phyloP scores from a whole-genome alignment of 2,329 filamentous ascomycete genomes.

The Cadophora malorum region DNA sequence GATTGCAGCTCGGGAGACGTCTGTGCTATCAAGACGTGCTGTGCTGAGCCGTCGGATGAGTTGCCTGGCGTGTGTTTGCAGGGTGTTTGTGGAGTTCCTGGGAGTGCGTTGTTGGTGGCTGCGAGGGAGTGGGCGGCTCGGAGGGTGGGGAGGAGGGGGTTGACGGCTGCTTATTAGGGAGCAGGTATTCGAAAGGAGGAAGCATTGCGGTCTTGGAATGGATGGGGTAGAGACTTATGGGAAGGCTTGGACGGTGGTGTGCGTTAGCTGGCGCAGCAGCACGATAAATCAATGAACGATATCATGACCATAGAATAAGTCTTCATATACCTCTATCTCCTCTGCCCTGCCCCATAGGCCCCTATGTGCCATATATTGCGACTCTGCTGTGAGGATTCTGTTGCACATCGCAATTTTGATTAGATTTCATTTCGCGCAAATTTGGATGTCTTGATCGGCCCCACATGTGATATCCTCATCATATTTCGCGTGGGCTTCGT shows the following conservation, averaged over 20 bases:
- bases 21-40: conserved; percentile 38
- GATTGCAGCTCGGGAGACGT: conserved; percentile 33
- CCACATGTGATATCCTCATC: not conserved
- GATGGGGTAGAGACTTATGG: not conserved
- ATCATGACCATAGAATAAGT: no score
- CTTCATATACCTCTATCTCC: not conserved
- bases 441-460: not conserved
- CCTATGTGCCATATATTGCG: no score
- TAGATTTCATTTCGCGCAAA: not conserved
- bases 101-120: conserved; percentile 27
- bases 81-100: conserved; percentile 32
- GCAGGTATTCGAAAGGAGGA: not conserved
- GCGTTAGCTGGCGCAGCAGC: not conserved
- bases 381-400: not conserved
- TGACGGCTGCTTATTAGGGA: conserved; percentile 27
- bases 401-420: conserved; percentile 2
- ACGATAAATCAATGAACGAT: not conserved
- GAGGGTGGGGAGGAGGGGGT: conserved; percentile 4
- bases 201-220: no score
- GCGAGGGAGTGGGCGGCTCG: conserved; percentile 11
- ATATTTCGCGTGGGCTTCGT: no score
- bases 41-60: conserved; percentile 23
- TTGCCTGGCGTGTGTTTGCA: conserved; percentile 33
- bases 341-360: no score
- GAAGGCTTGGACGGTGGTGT: not conserved